Conservation (phyloP, 202 grass and related monocot genomes). For the Tripidium arundinaceum region DNA sequence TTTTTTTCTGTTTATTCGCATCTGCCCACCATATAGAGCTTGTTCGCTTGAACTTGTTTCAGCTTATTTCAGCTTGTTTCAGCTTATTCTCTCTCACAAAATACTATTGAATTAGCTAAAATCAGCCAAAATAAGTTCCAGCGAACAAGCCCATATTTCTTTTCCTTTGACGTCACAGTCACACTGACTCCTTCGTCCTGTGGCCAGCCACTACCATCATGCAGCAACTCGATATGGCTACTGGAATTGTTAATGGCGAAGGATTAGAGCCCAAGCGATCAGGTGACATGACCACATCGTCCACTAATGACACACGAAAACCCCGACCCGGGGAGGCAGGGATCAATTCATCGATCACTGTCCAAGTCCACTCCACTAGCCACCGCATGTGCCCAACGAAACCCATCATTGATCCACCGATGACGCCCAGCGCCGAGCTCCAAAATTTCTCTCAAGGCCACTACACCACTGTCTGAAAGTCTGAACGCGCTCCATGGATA, state of each 20-base stretch:
- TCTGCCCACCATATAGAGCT: no score
- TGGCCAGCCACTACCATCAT: background rate
- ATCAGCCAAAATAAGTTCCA: no score
- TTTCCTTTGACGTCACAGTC: no score
- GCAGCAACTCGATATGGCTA: background rate
- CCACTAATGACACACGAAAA: background rate
- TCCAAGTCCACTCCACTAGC: background rate
- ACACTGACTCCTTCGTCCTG: background rate
- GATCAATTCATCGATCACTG: background rate
- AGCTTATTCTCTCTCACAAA: no score
- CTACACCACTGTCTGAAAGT: background rate
- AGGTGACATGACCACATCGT: background rate
- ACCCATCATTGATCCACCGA: background rate
- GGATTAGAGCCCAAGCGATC: conserved; percentile 13
- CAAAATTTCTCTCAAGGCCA: background rate
- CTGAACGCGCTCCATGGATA: background rate
- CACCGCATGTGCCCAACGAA: background rate
- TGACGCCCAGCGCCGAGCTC: background rate
- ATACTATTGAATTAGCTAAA: no score
- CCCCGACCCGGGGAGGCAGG: background rate
- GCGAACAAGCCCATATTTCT: no score
- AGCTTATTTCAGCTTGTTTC: no score
- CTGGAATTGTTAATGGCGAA: background rate
- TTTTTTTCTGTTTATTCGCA: background rate
- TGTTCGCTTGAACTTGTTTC: no score